Conservation (phyloP, 1,284 basidiomycete genomes). For the Microbotryum violaceum region DNA sequence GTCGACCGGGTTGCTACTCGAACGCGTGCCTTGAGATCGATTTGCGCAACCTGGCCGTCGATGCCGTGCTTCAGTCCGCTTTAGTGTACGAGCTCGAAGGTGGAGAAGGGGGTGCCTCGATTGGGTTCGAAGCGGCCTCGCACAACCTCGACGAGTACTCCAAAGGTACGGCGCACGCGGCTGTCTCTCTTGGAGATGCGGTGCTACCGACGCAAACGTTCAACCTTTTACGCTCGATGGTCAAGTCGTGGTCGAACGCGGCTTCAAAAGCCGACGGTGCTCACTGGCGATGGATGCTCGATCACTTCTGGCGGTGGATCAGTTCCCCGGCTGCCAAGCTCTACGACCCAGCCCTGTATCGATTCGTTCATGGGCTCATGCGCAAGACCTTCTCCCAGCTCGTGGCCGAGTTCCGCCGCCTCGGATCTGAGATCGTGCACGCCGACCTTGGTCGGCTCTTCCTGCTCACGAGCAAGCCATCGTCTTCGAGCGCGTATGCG, state of each 20-base stretch:
- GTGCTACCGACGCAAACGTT: constrained; percentile 88
- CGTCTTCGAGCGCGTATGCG: constrained; percentile 83
- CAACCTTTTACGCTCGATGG: constrained; percentile 73
- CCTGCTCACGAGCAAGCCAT: constrained; percentile 86
- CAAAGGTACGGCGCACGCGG: constrained; percentile 60
- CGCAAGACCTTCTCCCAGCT: constrained; percentile 96
- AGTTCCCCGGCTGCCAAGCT: constrained; percentile 74
- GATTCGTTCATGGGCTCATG: constrained; percentile 93
- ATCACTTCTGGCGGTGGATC: constrained; percentile 98
- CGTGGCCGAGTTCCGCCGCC: constrained; percentile 89
- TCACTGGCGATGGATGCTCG: constrained; percentile 51
- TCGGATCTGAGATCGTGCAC: constrained; percentile 88
- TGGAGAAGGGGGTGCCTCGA: constrained; percentile 64
- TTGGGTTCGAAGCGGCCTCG: constrained; percentile 86
- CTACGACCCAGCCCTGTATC: constrained; percentile 88
- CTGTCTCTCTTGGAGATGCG: constrained; percentile 80
- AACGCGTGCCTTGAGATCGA: constrained; percentile 89
- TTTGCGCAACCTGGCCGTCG: constrained; percentile 84
- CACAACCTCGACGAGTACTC: constrained; percentile 88
- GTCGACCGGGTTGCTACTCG: constrained; percentile 76
- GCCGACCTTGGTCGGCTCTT: constrained; percentile 90
- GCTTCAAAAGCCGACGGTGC: constrained; percentile 55
- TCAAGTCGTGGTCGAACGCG: constrained; percentile 88
- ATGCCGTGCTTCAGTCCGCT: constrained; percentile 88
- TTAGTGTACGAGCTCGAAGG: constrained; percentile 96